These are phyloP conservation scores for Thraustotheca clavata DNA, from an alignment of 352 stramenopile genomes.

Conservation along the genomic window DNA sequence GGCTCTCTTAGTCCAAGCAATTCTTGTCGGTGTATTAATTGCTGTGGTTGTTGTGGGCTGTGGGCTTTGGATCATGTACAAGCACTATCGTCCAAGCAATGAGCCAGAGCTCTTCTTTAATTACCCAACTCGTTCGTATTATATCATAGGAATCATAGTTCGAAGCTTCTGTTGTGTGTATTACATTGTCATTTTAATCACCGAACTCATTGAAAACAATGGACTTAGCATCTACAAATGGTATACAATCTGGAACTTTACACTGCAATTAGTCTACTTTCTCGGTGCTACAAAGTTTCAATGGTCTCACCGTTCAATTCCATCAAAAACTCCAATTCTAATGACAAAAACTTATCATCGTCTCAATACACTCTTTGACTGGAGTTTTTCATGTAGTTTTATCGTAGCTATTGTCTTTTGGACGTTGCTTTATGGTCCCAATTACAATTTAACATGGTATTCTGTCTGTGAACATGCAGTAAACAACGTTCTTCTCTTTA, in stretches of 20 bases:
- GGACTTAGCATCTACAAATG: conserved; percentile 4
- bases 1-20: neutral
- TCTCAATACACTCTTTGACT: conserved; percentile 15
- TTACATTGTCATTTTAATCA: neutral
- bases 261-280: conserved; percentile 12
- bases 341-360: neutral
- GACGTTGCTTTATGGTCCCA: neutral
- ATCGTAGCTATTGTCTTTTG: conserved; percentile 14
- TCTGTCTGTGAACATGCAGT: conserved; percentile 7
- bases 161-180: neutral
- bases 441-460: neutral
- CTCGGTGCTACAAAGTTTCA: neutral
- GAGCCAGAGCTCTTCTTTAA: neutral
- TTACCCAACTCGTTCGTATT: neutral
- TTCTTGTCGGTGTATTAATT: neutral
- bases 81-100: neutral
- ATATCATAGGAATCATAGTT: neutral
- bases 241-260: conserved; percentile 21
- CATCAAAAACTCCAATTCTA: neutral
- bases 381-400: conserved; percentile 5
- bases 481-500: conserved; percentile 10
- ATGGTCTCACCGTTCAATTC: neutral
- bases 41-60: neutral
- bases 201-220: neutral
- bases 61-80: neutral